A percentile compares a stretch with the other conserved stretches of the same genome.
phyloP scores from a whole-genome alignment of 306 rosid genomes.

The Senna siamea region DNA sequence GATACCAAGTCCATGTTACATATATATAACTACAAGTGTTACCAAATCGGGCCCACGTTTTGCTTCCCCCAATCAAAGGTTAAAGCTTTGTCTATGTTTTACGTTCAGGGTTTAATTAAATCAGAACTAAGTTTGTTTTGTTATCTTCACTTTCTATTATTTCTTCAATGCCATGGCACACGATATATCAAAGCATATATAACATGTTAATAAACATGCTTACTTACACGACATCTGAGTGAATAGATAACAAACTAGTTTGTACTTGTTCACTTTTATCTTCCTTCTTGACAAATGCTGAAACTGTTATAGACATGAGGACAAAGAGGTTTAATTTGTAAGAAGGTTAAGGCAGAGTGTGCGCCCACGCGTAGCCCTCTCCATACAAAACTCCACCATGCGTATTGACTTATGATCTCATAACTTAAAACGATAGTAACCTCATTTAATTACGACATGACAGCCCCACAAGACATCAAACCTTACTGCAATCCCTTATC shows the following conservation, averaged over 20 bases:
- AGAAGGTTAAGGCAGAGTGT: slow-evolving; percentile 21
- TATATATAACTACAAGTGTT: slow-evolving; percentile 1
- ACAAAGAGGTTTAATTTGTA: slow-evolving; percentile 17
- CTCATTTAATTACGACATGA: slow-evolving; percentile 36
- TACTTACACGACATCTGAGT: background rate
- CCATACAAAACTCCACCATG: slow-evolving; percentile 36
- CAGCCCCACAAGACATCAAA: slow-evolving; percentile 20
- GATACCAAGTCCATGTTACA: slow-evolving; percentile 27
- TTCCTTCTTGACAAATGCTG: background rate
- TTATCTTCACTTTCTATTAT: too few species aligned
- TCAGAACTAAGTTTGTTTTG: too few species aligned
- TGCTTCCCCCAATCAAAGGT: slow-evolving; percentile 27
- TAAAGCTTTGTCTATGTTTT: background rate
- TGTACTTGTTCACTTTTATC: background rate
- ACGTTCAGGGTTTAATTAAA: too few species aligned
- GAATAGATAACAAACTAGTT: too few species aligned
- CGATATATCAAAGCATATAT: too few species aligned
- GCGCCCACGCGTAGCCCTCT: slow-evolving; percentile 41
- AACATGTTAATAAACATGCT: too few species aligned
- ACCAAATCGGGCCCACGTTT: slow-evolving; percentile 27
- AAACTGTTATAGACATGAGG: background rate
- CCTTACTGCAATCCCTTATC: slow-evolving; percentile 35
- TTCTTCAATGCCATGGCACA: too few species aligned
- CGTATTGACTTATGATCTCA: slow-evolving; percentile 45
- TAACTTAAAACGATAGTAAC: slow-evolving; percentile 29